These are phyloP conservation scores for Coemansia sp. DNA, from an alignment of 192 early-diverging fungal genomes.

Conservation along the genomic window DNA sequence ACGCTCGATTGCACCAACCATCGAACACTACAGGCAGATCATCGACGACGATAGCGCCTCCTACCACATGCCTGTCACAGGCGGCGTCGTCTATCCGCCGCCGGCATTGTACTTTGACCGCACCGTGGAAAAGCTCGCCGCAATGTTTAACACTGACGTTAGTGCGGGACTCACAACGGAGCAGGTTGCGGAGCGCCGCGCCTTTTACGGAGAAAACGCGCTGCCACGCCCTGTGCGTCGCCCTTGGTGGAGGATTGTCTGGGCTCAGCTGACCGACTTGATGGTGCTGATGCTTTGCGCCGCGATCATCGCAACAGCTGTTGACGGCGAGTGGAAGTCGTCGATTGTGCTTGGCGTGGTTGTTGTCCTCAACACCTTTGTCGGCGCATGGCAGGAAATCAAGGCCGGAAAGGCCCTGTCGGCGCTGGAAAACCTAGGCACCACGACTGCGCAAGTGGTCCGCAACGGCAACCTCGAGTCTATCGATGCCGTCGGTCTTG, in stretches of 20 bases:
- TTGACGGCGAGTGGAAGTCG: constrained; percentile 82
- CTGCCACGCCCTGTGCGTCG: constrained; percentile 78
- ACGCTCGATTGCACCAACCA: constrained; percentile 68
- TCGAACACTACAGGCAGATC: constrained; percentile 64
- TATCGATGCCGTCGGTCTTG: constrained; percentile 74
- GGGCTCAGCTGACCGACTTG: constrained; percentile 89
- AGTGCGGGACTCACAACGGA: constrained; percentile 65
- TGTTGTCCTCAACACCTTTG: constrained; percentile 85
- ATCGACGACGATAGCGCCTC: constrained; percentile 52
- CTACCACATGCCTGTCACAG: constrained; percentile 57
- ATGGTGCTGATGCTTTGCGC: constrained; percentile 90
- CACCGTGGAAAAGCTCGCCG: constrained; percentile 74
- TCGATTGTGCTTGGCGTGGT: constrained; percentile 78
- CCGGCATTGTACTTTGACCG: constrained; percentile 93
- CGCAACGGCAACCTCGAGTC: constrained; percentile 76
- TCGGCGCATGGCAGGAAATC: constrained; percentile 95
- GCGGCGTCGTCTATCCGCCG: constrained; percentile 54
- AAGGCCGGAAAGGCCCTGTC: constrained; percentile 93
- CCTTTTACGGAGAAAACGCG: constrained; percentile 84
- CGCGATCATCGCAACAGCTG: constrained; percentile 80
- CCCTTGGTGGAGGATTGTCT: constrained; percentile 77
- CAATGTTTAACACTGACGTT: constrained; percentile 80
- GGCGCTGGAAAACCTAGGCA: constrained; percentile 80
- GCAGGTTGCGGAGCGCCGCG: constrained; percentile 62
- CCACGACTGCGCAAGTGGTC: constrained; percentile 77